phyloP scores from a whole-genome alignment of 257 asterid species.

The Gardenia jasminoides region DNA sequence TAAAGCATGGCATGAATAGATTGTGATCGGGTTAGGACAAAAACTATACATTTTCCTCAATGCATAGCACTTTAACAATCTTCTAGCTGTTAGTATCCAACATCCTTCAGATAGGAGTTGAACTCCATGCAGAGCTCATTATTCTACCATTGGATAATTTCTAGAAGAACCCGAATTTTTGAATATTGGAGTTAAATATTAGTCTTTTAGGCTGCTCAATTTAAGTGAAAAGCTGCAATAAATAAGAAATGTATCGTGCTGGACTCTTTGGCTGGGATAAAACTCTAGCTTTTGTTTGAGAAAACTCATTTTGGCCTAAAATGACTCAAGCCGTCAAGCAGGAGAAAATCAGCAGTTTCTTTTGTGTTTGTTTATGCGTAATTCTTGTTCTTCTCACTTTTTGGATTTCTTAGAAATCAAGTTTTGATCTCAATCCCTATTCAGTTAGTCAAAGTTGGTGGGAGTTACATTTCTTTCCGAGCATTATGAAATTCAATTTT shows the following conservation, averaged over 20 bases:
- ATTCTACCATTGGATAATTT: not conserved
- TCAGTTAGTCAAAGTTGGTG: too few species aligned
- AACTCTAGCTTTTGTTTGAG: too few species aligned
- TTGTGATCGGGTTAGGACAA: constrained; percentile 1
- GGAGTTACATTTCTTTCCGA: too few species aligned
- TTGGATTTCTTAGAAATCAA: not conserved
- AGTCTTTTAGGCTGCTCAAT: not conserved
- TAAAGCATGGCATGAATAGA: not conserved
- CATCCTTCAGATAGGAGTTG: not conserved
- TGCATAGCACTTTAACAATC: not conserved
- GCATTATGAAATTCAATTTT: too few species aligned
- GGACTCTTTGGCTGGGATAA: too few species aligned
- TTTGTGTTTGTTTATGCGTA: not conserved
- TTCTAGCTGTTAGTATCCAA: not conserved
- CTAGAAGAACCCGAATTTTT: not conserved
- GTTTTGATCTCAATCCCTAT: not conserved
- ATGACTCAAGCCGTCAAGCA: too few species aligned
- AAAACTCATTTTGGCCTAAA: too few species aligned
- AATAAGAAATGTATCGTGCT: too few species aligned
- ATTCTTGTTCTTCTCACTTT: not conserved
- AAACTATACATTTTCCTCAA: not conserved
- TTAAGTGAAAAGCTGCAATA: not conserved
- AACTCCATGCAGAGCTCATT: not conserved
- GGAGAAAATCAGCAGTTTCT: not conserved
- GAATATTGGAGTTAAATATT: not conserved